Evolutionary conservation across 2,329 filamentous ascomycete species (phyloP), one percentile per base, ranked within the genome.

Genomic region (Diaporthe nobilis): DNA sequence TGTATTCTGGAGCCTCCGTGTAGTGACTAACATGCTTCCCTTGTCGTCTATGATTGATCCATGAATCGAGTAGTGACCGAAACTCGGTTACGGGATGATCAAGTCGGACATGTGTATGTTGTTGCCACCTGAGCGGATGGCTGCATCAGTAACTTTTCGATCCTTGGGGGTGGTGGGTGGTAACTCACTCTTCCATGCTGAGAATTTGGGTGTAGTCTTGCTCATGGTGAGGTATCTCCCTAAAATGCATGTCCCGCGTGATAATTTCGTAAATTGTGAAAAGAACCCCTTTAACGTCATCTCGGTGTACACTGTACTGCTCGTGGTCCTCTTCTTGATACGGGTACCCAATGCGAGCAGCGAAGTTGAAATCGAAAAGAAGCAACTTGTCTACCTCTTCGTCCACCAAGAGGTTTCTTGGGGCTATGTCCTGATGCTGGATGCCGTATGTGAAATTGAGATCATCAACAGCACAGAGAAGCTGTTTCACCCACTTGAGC

Each of bases 361-460:
- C 70, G 34, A 71, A 80, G 73, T 82, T 80, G 73, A 86, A 85
- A 78, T 86, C 83, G 42, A 85, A 84, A 2, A 85, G 53, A 60
- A 82, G 73, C 17, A 85, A 68, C 4, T 73, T 73, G 65, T 85
- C 79, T 37, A 82, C 83, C 13, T 75, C 67, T 13, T 81, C 78
- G 58, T 85, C 79, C 39, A 85, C 76, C 2, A 86, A 61, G 15
- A 86, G 78, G 74, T 86, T 86, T 44, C 82, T 80, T 5, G 81
- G 75, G 2, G 82, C 80, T 47, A 86, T 80, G 70, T 85, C 84
- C 73, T 85, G 82, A 77, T 86, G 85, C 58, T 78, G 76, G 53
- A 86, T 81, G 44, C 84, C 83, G 53, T 82, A 76, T 37, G 80
- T 76, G 31, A 84, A 77, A 73, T 86, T 86, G 44, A 86, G 77